Evolutionary conservation across 179 eudicot species (phyloP), one percentile per base, ranked within the genome.

Genomic region (Sideroxylon spinosum): DNA sequence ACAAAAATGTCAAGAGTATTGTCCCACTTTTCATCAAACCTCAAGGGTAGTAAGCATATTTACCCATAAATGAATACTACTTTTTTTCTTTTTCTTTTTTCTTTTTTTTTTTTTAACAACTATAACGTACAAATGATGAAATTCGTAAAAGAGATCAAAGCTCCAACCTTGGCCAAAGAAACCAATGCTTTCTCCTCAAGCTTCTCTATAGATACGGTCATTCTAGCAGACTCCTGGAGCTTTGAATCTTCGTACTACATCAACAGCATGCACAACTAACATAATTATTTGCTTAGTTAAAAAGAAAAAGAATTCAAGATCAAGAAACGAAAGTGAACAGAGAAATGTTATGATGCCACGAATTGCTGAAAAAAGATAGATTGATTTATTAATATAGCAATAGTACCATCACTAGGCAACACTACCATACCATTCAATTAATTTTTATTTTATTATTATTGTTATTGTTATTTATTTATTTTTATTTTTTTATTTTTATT

Each of bases 171-270:
- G 29, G 97, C 98, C 75, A 95, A 79, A 44, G 90, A 82, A 81
- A 95, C 88, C 78, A 86, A 49, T 81, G 98, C 93, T 85, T 92
- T 93, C 89, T 95, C 98, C 88, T 95, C 98, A 59, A 95, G 88
- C 82, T 85, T 89, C 48, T 89, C 93, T 60, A 86, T 74, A 52
- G 97, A 97, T 46, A 91, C 98, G 1, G 95, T 89, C 81, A 86
- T 88, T 52, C 97, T 90, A 84, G 98, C 98, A 23, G 90, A 88
- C 60, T 91, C 94, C 73, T 95, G 98, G 59, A 88, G 84, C 32
- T 46, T 80, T 55, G 95, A 87, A 32, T 91, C 97, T 86, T 95
- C 98, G 65, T 93, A 95, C 98, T 95, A 81, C 75, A 83, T 62
- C 50, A 73, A 25, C 59, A 83, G 74, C 13, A 74, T 55, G 64